A percentile compares a stretch with the other conserved stretches of the same genome.
Evolutionary conservation across 129 eudicot genomes (phyloP).

Genomic region (Kitagawia praeruptora): DNA sequence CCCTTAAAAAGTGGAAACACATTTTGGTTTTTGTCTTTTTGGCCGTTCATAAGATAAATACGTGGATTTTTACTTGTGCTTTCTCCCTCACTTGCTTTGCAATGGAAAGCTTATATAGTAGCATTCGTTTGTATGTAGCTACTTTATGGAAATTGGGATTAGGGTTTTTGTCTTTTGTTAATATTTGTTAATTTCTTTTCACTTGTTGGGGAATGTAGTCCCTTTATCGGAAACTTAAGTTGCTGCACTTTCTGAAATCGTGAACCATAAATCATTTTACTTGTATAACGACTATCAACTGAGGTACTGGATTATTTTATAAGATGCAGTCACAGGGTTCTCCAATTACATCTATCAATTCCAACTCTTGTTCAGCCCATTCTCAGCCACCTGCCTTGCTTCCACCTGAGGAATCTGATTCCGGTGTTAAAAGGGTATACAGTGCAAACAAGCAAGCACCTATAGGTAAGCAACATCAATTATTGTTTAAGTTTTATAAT

Average conservation of each 20-base stretch:
- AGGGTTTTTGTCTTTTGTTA: not conserved
- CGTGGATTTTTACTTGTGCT: not conserved
- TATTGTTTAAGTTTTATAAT: not conserved
- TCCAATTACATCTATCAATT: conserved; percentile 44
- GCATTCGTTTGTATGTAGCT: not conserved
- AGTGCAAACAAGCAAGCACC: conserved; percentile 21
- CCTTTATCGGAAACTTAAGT: not conserved
- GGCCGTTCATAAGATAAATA: not conserved
- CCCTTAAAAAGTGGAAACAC: not conserved
- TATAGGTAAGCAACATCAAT: conserved; percentile 23
- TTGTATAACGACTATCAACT: not conserved
- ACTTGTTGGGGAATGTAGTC: not conserved
- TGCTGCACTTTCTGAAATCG: not conserved
- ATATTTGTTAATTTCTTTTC: not conserved
- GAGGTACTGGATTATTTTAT: conserved; percentile 9
- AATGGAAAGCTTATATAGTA: not conserved
- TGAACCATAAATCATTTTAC: not conserved
- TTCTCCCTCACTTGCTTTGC: not conserved
- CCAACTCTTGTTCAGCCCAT: conserved; percentile 42
- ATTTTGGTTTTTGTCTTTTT: not conserved
- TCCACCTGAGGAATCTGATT: conserved; percentile 54
- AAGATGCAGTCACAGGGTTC: conserved; percentile 59
- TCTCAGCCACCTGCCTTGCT: conserved; percentile 49
- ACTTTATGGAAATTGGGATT: not conserved
- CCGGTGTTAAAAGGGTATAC: conserved; percentile 33